Percentiles rank a stretch among this genome's conserved stretches.
Conservation (phyloP, 331 rosid genomes). For the Quercus phellos region DNA sequence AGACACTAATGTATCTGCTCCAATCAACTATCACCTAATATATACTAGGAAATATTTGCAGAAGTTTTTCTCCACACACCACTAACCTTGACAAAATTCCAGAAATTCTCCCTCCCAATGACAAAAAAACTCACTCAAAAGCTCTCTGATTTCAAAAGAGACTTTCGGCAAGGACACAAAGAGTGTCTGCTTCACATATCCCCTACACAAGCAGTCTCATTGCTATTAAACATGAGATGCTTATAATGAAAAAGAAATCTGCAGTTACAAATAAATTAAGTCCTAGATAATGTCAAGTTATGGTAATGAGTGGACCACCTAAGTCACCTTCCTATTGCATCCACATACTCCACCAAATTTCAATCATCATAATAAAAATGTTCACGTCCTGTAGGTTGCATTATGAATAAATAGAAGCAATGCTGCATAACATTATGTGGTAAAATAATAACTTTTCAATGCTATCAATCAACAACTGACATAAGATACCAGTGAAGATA, state of each 20-base stretch:
- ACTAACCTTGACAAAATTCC: not conserved
- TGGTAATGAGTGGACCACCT: not conserved
- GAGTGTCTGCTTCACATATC: not conserved
- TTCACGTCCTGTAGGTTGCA: not conserved
- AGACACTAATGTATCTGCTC: not conserved
- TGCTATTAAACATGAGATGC: not conserved
- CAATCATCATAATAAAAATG: not conserved
- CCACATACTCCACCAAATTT: not conserved
- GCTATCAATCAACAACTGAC: not conserved
- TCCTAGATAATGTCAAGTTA: not conserved
- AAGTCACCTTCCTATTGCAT: not conserved
- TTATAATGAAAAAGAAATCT: not conserved
- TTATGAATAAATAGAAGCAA: not conserved
- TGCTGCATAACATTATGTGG: not conserved
- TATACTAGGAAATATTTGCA: not conserved
- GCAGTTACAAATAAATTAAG: not conserved
- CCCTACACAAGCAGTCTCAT: not conserved
- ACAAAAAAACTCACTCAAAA: not conserved
- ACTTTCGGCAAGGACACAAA: not conserved
- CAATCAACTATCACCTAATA: not conserved
- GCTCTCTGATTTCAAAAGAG: not conserved
- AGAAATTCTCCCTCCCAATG: not conserved
- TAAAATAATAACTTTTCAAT: not conserved
- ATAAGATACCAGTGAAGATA: not conserved
- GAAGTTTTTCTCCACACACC: not conserved